Percentiles rank a stretch among this genome's conserved stretches.
These are phyloP conservation scores for Trametes cubensis DNA, from an alignment of 768 basidiomycete genomes.

Conservation along the genomic window DNA sequence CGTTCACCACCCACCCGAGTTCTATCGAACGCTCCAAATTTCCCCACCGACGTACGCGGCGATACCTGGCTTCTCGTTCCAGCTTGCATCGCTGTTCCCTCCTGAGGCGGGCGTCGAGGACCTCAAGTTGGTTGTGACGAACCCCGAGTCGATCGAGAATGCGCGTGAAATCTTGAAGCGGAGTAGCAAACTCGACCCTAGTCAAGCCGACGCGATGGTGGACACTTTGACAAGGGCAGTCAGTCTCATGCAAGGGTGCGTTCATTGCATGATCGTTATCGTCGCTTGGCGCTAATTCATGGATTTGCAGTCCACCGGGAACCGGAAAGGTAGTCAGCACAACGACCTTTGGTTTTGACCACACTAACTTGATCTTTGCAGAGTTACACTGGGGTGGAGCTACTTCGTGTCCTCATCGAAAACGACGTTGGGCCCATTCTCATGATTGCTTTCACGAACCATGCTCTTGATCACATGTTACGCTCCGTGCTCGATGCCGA, in stretches of 20 bases:
- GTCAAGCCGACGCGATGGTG: slow-evolving; percentile 71
- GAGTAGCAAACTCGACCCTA: slow-evolving; percentile 62
- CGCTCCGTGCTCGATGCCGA: slow-evolving; percentile 60
- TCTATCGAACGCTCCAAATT: slow-evolving; percentile 39
- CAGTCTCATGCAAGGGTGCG: slow-evolving; percentile 70
- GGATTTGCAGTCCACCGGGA: slow-evolving; percentile 61
- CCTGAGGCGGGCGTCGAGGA: slow-evolving; percentile 41
- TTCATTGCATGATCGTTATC: background rate
- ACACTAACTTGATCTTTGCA: slow-evolving; percentile 27
- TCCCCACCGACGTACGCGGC: slow-evolving; percentile 57
- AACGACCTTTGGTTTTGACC: no score
- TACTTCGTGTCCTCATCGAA: slow-evolving; percentile 63
- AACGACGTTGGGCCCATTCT: slow-evolving; percentile 43
- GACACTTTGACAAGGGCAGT: slow-evolving; percentile 62
- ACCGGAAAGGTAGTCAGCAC: slow-evolving; percentile 63
- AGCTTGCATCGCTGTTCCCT: slow-evolving; percentile 56
- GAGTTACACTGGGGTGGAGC: slow-evolving; percentile 70
- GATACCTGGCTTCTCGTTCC: slow-evolving; percentile 56
- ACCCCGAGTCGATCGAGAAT: slow-evolving; percentile 38
- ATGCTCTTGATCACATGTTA: slow-evolving; percentile 76
- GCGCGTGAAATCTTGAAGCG: slow-evolving; percentile 46
- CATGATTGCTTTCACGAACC: slow-evolving; percentile 72
- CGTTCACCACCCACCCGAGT: slow-evolving; percentile 44
- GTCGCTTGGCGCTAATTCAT: background rate
- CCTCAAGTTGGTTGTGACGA: slow-evolving; percentile 45